A percentile compares a stretch with the other conserved stretches of the same genome.
Evolutionary conservation across 305 asterid species (phyloP).

Genomic region (Fraxinus paxiana): DNA sequence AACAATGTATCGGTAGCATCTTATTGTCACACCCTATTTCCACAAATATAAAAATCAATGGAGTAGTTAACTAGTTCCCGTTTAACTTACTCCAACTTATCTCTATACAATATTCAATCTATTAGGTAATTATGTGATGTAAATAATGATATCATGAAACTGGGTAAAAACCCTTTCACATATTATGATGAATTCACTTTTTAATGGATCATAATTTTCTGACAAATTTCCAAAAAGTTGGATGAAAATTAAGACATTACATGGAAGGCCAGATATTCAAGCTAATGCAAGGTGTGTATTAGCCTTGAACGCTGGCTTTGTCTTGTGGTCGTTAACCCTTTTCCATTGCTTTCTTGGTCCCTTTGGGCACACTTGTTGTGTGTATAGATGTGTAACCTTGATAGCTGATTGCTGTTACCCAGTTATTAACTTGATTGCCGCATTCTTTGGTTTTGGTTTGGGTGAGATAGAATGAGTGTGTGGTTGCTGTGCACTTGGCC

Average conservation of each 20-base stretch:
- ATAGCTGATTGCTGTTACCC: not conserved
- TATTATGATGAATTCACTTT: not conserved
- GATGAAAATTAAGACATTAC: not conserved
- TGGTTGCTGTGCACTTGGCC: not conserved
- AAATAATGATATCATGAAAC: not conserved
- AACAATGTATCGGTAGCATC: not conserved
- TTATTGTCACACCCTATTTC: not conserved
- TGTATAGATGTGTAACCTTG: not conserved
- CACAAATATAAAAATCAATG: not conserved
- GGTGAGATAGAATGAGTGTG: not conserved
- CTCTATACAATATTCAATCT: not conserved
- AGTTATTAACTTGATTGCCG: not conserved
- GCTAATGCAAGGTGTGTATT: not conserved
- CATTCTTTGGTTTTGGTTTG: not conserved
- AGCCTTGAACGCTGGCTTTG: not conserved
- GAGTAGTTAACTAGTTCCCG: constrained; percentile 5
- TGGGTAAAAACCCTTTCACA: not conserved
- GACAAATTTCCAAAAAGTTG: not conserved
- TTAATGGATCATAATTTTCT: not conserved
- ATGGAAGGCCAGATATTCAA: not conserved
- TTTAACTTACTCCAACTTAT: not conserved
- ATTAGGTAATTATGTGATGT: not conserved
- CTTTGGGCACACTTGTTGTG: not conserved
- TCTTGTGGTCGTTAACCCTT: not conserved
- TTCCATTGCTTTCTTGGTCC: not conserved